Evolutionary conservation across 148 eudicot genomes (phyloP), one percentile per base, ranked within the genome.

Genomic region (Persicaria maculosa): DNA sequence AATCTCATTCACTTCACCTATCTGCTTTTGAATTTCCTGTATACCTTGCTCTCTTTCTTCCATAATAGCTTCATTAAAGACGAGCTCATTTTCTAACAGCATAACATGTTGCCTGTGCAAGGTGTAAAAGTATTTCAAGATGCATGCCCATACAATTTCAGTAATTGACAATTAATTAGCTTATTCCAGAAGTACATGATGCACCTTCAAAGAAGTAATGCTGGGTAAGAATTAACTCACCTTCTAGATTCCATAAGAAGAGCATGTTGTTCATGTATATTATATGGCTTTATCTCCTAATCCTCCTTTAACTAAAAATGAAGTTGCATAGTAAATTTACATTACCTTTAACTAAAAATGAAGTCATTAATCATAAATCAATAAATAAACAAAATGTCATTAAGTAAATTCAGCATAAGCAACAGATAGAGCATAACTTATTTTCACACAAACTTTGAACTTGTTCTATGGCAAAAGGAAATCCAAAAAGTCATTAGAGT

Each of bases 11-110:
- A 83, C 88, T 80, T 88, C 86, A 50, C 86, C 83, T 59, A 86
- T 88, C 78, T 88, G 86, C 73, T 81, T 79, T 79, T 88, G 92
- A 77, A 88, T 81, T 77, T 88, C 89, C 79, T 77, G 76, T 59
- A 88, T 88, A 8, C 92, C 92, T 73, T 86, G 89, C 44, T 86
- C 89, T 80, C 92, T 83, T 81, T 88, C 92, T 77, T 88, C 89
- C 58, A 88, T 88, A 68, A 84, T 48, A 72, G 92, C 86, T 72
- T 86, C 89, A 72, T 86, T 84, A 44, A 84, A 81, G 55, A 77
- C 73, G 46, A 86, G 72, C 78, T 88, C 87, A 75, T 84, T 86
- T 19, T 81, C 88, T 78, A 81, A 44, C 36, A 78, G 75, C 58
- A 78, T 47, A 19, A 81, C 83, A 47, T 86, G 85, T 68, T 85